Conservation (phyloP, 805 yeast genomes). For the Starmerella apicola region DNA sequence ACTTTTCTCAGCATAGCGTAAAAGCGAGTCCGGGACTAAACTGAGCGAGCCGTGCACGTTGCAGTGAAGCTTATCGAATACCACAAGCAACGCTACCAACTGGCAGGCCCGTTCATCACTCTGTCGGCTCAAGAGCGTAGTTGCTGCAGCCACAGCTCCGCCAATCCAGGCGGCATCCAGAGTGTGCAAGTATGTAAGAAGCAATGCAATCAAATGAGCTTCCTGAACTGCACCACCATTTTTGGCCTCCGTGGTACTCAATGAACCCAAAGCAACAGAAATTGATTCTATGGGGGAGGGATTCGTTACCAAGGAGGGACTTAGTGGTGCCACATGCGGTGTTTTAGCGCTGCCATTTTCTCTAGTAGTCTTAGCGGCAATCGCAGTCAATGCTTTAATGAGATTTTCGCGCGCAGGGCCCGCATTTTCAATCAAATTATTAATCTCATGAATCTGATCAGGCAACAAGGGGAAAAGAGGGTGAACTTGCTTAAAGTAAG, state of each 20-base stretch:
- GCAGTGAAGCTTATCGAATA: conserved; percentile 13
- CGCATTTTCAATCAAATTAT: conserved; percentile 21
- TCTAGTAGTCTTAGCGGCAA: conserved; percentile 10
- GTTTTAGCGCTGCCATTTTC: conserved; percentile 12
- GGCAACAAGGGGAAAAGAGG: conserved; percentile 31
- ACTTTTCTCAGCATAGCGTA: conserved; percentile 4
- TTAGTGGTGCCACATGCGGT: too few relatives aligned
- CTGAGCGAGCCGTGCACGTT: conserved; percentile 7
- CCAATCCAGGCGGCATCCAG: conserved; percentile 28
- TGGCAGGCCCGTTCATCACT: background rate
- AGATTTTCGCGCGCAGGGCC: conserved; percentile 20
- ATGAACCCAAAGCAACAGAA: background rate
- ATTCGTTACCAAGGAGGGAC: conserved; percentile 9
- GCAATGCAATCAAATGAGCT: conserved; percentile 26
- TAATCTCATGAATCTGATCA: conserved; percentile 25
- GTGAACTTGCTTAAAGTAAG: conserved; percentile 29
- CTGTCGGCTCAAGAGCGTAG: conserved; percentile 6
- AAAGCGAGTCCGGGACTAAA: conserved; percentile 9
- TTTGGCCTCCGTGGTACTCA: background rate
- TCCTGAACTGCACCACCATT: conserved; percentile 14
- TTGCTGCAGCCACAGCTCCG: conserved; percentile 25
- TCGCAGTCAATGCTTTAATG: conserved; percentile 23
- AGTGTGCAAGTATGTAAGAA: conserved; percentile 26
- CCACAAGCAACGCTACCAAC: conserved; percentile 17
- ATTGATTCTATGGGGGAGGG: background rate